phyloP scores from a whole-genome alignment of 805 yeast species.

The Metschnikowia shivogae region DNA sequence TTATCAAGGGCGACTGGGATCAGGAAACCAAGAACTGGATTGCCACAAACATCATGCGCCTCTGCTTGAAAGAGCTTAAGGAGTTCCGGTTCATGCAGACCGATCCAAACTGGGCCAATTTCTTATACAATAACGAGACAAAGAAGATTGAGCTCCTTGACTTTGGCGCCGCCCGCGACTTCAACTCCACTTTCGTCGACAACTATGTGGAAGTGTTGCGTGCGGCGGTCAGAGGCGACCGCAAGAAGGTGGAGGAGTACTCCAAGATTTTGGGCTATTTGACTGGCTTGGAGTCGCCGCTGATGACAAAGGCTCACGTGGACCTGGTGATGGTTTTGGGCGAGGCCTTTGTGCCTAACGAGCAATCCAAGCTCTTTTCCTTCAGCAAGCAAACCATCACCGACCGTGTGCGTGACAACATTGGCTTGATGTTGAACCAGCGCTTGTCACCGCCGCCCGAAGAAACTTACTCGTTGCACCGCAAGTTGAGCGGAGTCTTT shows the following conservation, averaged over 20 bases:
- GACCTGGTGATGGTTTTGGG: conserved; percentile 88
- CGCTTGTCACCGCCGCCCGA: conserved; percentile 97
- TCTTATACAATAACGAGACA: conserved; percentile 71
- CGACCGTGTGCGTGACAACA: conserved; percentile 84
- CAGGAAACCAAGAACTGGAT: conserved; percentile 78
- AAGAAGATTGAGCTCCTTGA: conserved; percentile 80
- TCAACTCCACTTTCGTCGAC: conserved; percentile 58
- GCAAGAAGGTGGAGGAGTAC: conserved; percentile 56
- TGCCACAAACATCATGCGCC: conserved; percentile 79
- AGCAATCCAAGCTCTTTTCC: conserved; percentile 55
- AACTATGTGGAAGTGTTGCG: conserved; percentile 70
- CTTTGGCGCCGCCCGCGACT: conserved; percentile 92
- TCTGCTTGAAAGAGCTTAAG: conserved; percentile 83
- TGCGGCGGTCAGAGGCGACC: conserved; percentile 69
- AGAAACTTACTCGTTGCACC: conserved; percentile 93
- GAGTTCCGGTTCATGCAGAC: conserved; percentile 92
- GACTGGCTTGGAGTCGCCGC: conserved; percentile 83
- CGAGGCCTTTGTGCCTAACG: conserved; percentile 75
- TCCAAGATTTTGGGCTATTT: conserved; percentile 78
- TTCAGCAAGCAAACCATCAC: conserved; percentile 87
- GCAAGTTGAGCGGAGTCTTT: conserved; percentile 93
- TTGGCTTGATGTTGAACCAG: conserved; percentile 85
- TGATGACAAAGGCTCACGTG: conserved; percentile 89
- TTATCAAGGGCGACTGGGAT: conserved; percentile 68
- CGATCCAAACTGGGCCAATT: conserved; percentile 99